phyloP scores from a whole-genome alignment of 495 filamentous ascomycete genomes.

The Ascodesmis nigricans region DNA sequence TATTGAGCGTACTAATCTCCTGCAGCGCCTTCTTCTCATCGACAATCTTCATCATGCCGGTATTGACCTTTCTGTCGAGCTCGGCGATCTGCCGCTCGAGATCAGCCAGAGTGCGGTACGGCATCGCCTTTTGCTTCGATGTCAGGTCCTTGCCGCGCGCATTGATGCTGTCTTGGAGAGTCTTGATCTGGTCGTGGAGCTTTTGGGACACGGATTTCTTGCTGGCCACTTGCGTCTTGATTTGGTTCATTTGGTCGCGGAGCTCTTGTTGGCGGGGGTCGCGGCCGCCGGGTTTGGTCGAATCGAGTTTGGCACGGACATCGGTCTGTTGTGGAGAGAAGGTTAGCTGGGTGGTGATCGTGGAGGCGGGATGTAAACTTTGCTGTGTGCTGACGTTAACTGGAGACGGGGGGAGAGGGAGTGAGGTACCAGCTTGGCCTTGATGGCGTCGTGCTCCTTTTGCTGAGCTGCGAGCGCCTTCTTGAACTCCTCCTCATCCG shows the following conservation, averaged over 20 bases:
- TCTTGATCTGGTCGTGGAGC: constrained; percentile 69
- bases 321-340: constrained; percentile 35
- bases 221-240: constrained; percentile 58
- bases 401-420: not conserved
- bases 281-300: constrained; percentile 37
- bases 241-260: constrained; percentile 42
- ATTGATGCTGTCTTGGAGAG: constrained; percentile 61
- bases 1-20: constrained; percentile 60
- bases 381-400: not conserved
- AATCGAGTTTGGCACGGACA: constrained; percentile 64
- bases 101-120: constrained; percentile 71
- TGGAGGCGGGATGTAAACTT: not conserved
- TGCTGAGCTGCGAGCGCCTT: constrained; percentile 50
- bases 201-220: constrained; percentile 57
- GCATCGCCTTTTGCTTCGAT: constrained; percentile 46
- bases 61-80: constrained; percentile 65
- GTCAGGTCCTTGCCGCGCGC: constrained; percentile 67
- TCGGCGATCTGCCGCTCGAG: constrained; percentile 57
- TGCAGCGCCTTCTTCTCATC: constrained; percentile 86
- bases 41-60: constrained; percentile 73
- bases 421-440: constrained; percentile 45
- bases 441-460: constrained; percentile 53
- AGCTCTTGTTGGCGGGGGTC: constrained; percentile 65
- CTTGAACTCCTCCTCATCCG: constrained; percentile 50
- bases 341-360: constrained; percentile 9